Percentiles rank a stretch among this genome's conserved stretches.
phyloP scores from a whole-genome alignment of 495 filamentous ascomycete genomes.

The Tetracladium marchalianum region DNA sequence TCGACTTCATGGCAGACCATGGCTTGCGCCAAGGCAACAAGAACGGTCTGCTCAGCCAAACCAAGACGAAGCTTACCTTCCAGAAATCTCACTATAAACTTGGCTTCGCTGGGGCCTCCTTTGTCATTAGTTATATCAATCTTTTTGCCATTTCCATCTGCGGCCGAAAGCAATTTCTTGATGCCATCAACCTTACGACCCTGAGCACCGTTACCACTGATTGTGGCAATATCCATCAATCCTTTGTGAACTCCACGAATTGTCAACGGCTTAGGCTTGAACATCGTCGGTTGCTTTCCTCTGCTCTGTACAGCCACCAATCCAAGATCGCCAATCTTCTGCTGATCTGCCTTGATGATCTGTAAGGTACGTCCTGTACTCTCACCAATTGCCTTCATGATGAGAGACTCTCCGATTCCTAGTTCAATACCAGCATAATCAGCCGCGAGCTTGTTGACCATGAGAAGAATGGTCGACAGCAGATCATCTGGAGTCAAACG shows the following conservation, averaged over 20 bases:
- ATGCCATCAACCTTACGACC: constrained; percentile 86
- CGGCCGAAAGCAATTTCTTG: constrained; percentile 84
- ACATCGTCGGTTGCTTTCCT: constrained; percentile 91
- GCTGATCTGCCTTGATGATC: constrained; percentile 88
- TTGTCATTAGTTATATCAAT: constrained; percentile 88
- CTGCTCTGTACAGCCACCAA: constrained; percentile 91
- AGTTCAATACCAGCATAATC: constrained; percentile 95
- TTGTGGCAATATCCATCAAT: constrained; percentile 77
- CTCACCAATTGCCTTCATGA: constrained; percentile 98
- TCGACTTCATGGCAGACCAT: constrained; percentile 72
- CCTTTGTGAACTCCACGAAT: constrained; percentile 80
- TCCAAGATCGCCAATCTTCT: constrained; percentile 90
- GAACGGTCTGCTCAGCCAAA: constrained; percentile 82
- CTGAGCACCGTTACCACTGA: constrained; percentile 80
- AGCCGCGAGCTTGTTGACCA: constrained; percentile 96
- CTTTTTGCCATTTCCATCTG: constrained; percentile 65
- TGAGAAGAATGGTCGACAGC: constrained; percentile 77
- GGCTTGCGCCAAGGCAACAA: constrained; percentile 82
- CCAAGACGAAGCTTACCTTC: constrained; percentile 91
- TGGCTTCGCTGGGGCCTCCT: constrained; percentile 88
- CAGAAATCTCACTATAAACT: constrained; percentile 83
- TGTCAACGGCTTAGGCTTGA: constrained; percentile 88
- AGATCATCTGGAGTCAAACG: constrained; percentile 84
- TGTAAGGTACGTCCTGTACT: constrained; percentile 77
- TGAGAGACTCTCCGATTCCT: constrained; percentile 91